Base-by-base conservation (phyloP, 169 alveolate genomes). In the Eimeria sp. region DNA sequence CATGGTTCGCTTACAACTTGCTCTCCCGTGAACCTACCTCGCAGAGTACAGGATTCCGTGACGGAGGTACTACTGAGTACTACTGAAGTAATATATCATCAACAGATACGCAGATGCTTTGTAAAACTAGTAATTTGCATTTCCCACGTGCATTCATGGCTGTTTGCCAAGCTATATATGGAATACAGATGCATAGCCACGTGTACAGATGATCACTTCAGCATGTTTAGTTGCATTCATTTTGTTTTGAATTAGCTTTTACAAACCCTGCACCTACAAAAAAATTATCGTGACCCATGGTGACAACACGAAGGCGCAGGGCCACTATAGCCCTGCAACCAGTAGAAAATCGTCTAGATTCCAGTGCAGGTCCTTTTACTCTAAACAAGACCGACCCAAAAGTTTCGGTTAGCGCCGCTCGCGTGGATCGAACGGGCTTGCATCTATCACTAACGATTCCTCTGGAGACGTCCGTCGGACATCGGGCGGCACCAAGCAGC, bases 391-490 rank as follows among this genome's bases (percentile, higher is more conserved):
- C 92, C 14, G 92, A 84, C 27, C 92, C 92, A 18, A 84, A 61
- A 34, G 92, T 84, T 3, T 84, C 92, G 30, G 92, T 84, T 25
- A 84, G 92, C 70, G 80, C 45, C 20, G 78, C 92, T 30, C 92
- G 61, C 30, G 51, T 84, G 7, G 92, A 84, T 54, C 92, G 78
- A 5, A 4, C 18, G 80, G 92, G 92, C 45, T 78, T 84, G 13
- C 92, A 84, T 18, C 57, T 84, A 14, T 84, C 92, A 6, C 92
- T 84, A 5, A 84, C 92, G 40, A 84, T 84, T 18, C 92, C 92
- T 47, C 47, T 84, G 34, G 92, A 84, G 54, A 58, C 92, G 20
- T 84, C 92, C 7, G 78, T 84, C 18, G 40, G 45, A 11, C 80
- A 76, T 34, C 54, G 47, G 49, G 25, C 78, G 6, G 92, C 58